Evolutionary conservation across 352 stramenopile species (phyloP), one percentile per base, ranked within the genome.

Genomic region (Phytophthora citricola): DNA sequence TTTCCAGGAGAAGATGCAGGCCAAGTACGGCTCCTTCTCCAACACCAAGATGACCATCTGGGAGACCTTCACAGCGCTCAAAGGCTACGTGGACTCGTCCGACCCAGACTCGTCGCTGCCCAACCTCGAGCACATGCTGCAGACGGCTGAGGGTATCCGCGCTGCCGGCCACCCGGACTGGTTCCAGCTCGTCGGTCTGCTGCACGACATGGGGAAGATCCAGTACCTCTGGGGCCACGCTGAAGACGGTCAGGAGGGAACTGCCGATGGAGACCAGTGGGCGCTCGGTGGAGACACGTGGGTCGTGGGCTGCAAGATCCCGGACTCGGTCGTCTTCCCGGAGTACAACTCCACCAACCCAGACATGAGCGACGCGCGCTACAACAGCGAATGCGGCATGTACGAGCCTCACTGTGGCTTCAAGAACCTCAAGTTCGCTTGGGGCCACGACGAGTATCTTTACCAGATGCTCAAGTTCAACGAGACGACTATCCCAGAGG

Each of bases 151-250:
- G 75, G 91, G 88, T 5, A 98, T 98, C 48, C 85, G 94, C 31
- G 81, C 79, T 14, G 91, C 90, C 0, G 87, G 84, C 14, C 90
- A 98, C 69, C 92, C 92, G 2, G 94, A 98, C 47, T 98, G 92
- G 94, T 85, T 98, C 49, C 89, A 98, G 67, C 78, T 98, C 39
- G 86, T 94, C 2, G 94, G 94, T 0, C 65, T 98, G 14, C 69
- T 98, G 29, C 94, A 98, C 69, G 94, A 98, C 71, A 96, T 98
- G 87, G 92, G 92, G 52, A 98, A 98, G 74, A 97, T 98, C 63
- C 94, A 97, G 85, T 98, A 97, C 69, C 76, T 98, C 4, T 98
- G 92, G 92, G 92, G 92, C 32, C 72, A 66, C 34, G 73, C 71
- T 17, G 75, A 90, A 41, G 90, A 97, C 57, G 92, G 91, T 11